Conservation (phyloP, 345 rosid species). For the Sonneratia alba region DNA sequence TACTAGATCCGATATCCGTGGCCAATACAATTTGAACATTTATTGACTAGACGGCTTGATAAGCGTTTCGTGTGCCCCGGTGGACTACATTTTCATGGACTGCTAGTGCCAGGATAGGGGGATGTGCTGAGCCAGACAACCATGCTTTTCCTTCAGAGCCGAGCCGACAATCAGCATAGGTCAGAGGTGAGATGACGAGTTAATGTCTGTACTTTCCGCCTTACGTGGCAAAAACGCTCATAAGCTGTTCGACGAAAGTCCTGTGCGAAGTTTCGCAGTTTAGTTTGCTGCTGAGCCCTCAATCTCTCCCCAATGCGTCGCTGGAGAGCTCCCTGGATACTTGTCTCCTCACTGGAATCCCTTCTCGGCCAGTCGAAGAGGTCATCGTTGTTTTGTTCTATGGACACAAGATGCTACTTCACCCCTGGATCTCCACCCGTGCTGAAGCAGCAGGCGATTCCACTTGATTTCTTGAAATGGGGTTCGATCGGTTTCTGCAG, state of each 20-base stretch:
- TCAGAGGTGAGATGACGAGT: too few relatives aligned
- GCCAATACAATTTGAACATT: too few relatives aligned
- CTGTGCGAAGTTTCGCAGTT: neutral
- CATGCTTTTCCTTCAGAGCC: too few relatives aligned
- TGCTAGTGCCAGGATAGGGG: too few relatives aligned
- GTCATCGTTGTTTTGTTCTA: neutral
- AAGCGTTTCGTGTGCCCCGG: too few relatives aligned
- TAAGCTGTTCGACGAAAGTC: conserved; percentile 3
- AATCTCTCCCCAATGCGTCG: conserved; percentile 6
- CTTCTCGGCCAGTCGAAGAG: conserved; percentile 7
- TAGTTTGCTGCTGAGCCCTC: neutral
- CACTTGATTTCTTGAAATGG: conserved; percentile 46
- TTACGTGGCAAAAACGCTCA: neutral
- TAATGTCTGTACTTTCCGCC: too few relatives aligned
- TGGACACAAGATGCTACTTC: conserved; percentile 17
- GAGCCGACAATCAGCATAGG: too few relatives aligned
- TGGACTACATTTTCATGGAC: too few relatives aligned
- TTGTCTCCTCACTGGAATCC: conserved; percentile 6
- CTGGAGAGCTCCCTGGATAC: conserved; percentile 2
- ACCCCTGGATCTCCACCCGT: conserved; percentile 15
- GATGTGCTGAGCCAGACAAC: too few relatives aligned
- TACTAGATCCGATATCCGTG: too few relatives aligned
- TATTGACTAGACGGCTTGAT: too few relatives aligned
- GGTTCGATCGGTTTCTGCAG: conserved; percentile 58
- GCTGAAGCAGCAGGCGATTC: conserved; percentile 24